Base-by-base conservation (phyloP, 345 rosid species). In the Salix caprea region DNA sequence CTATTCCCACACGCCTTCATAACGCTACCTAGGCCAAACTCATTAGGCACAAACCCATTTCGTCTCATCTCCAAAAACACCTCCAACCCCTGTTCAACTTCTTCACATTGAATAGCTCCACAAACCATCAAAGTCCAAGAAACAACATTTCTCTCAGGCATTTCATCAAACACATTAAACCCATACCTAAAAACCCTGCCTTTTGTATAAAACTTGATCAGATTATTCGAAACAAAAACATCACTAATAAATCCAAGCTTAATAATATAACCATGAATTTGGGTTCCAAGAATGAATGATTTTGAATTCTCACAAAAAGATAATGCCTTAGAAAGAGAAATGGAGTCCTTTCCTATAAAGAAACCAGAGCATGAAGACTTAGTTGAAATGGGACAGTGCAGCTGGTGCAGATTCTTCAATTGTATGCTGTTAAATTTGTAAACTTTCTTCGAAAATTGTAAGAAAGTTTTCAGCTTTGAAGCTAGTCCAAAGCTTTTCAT, bases 71-170 rank as follows among this genome's bases (percentile, higher is more conserved):
- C 72, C 76, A 78, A 24, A 54, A 70, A 86, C 67, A 77, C 56
- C 62, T 61, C 67, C 48, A 77, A 50, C 12, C 83, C 79, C 54
- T 81, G 19, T 11, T 71, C 70, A 36, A 77, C 58, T 39, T 83
- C 79, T 37, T 75, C 78, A 19, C 42, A 42, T 28, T 73, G 74
- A 34, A 67, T 30, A 0, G 86, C 76, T 6, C 75, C 75, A 1
- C 85, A 83, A 67, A 86, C 67, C 39, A 79, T 70, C 69, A 82
- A 66, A 74, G 86, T 83, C 86, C 86, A 86, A 48, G 88, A 83
- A n/a, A 86, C 64, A 71, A 81, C 26, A 79, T 81, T 86, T 75
- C 82, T 74, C 1, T 32, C 34, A 56, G 85, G 66, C 85, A 86
- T 86, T 71, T 79, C 85, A 72, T 81, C 82, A 62, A 83, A 81